Conservation (phyloP, 148 eudicot species). For the Fagopyrum esculentum region DNA sequence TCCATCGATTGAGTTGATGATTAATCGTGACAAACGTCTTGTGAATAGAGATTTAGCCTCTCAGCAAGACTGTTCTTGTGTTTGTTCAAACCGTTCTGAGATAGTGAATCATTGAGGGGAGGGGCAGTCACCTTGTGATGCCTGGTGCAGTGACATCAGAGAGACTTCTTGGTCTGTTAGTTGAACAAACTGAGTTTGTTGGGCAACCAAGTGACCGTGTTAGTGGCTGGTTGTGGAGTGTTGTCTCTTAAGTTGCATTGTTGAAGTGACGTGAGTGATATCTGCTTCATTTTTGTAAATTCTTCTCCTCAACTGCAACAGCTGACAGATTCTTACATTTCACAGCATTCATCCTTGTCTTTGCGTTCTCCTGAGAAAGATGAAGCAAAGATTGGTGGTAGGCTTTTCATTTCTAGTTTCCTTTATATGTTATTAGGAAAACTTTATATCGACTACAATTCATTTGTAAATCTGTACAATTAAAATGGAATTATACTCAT, state of each 20-base stretch:
- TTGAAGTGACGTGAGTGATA: neutral
- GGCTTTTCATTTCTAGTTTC: neutral
- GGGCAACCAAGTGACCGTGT: neutral
- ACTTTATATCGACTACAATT: neutral
- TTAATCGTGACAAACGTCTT: conserved; percentile 81
- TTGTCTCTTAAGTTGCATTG: neutral
- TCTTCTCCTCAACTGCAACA: neutral
- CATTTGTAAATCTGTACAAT: neutral
- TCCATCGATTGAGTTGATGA: conserved; percentile 75
- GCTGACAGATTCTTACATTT: neutral
- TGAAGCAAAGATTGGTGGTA: neutral
- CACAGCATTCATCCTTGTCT: neutral
- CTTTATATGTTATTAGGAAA: neutral
- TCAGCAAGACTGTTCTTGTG: conserved; percentile 83
- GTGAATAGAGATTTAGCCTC: conserved; percentile 44
- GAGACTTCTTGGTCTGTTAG: neutral
- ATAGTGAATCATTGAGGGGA: conserved; percentile 35
- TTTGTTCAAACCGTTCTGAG: conserved; percentile 73
- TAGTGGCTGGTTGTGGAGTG: neutral
- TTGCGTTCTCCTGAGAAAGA: neutral
- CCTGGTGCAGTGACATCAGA: neutral
- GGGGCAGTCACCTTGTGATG: conserved; percentile 37
- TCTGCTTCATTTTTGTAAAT: neutral
- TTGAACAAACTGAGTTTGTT: neutral
- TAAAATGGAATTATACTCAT: neutral